phyloP scores from a whole-genome alignment of 176 grass and related monocot genomes.

The Bolboschoenus planiculmis region DNA sequence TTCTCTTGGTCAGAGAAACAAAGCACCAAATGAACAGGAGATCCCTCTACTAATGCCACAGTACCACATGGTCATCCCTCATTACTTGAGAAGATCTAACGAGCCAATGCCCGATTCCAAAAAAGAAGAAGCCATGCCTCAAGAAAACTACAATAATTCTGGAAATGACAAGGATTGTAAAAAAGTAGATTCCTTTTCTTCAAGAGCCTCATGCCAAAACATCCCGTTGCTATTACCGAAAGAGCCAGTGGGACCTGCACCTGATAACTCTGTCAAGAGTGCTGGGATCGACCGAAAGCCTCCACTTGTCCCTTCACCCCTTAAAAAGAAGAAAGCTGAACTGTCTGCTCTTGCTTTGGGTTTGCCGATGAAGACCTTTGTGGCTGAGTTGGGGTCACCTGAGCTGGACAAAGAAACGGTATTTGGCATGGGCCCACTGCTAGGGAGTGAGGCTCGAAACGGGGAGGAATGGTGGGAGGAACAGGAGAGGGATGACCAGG shows the following conservation, averaged over 20 bases:
- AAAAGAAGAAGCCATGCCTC: slow-evolving; percentile 8
- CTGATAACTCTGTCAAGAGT: slow-evolving; percentile 24
- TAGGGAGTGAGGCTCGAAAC: slow-evolving; percentile 27
- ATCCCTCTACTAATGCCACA: slow-evolving; percentile 87
- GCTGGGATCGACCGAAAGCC: slow-evolving; percentile 23
- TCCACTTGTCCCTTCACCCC: slow-evolving; percentile 14
- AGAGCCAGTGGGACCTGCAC: slow-evolving; percentile 34
- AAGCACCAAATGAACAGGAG: slow-evolving; percentile 68
- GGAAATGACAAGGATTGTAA: slow-evolving; percentile 25
- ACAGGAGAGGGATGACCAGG: slow-evolving; percentile 54
- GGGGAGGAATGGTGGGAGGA: slow-evolving; percentile 63
- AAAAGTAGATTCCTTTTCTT: slow-evolving; percentile 30
- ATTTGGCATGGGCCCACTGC: slow-evolving; percentile 12
- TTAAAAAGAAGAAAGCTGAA: slow-evolving; percentile 34
- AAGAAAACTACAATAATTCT: background rate
- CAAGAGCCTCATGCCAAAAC: slow-evolving; percentile 46
- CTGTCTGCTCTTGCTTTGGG: slow-evolving; percentile 30
- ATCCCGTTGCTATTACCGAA: slow-evolving; percentile 70
- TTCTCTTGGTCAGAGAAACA: slow-evolving; percentile 51
- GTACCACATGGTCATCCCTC: slow-evolving; percentile 89
- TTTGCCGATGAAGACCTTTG: slow-evolving; percentile 62
- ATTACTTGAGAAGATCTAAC: slow-evolving; percentile 57
- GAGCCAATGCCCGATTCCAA: slow-evolving; percentile 21
- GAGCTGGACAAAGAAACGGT: slow-evolving; percentile 20
- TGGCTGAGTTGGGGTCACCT: slow-evolving; percentile 49